Evolutionary conservation across 805 yeast species (phyloP).

Genomic region (Candida odintsovae): DNA sequence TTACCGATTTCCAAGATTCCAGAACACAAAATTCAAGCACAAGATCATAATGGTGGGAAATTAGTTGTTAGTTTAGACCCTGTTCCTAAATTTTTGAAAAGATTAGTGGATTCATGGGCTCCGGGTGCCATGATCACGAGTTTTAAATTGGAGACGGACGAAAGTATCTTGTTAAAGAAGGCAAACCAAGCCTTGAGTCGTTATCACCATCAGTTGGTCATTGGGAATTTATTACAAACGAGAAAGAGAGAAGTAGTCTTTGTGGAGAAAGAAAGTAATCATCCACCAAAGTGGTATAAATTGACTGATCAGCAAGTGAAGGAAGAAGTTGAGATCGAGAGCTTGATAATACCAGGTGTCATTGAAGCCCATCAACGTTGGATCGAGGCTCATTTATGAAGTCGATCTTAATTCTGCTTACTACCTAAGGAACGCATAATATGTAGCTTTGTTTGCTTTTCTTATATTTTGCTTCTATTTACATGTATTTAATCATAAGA

Average conservation of each 20-base stretch:
- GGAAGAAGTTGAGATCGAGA: slow-evolving; percentile 61
- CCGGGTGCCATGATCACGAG: slow-evolving; percentile 92
- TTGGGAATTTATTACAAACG: slow-evolving; percentile 87
- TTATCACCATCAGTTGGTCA: slow-evolving; percentile 89
- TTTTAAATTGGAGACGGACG: slow-evolving; percentile 90
- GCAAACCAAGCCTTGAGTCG: slow-evolving; percentile 74
- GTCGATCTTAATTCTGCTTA: background rate
- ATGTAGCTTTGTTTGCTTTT: no score
- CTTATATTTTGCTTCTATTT: background rate
- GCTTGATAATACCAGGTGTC: slow-evolving; percentile 73
- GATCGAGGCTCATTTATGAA: slow-evolving; percentile 33
- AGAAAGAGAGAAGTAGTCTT: slow-evolving; percentile 86
- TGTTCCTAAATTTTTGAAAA: slow-evolving; percentile 87
- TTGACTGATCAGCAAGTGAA: slow-evolving; percentile 37
- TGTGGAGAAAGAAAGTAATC: slow-evolving; percentile 45
- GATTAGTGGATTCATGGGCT: slow-evolving; percentile 92
- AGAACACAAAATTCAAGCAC: slow-evolving; percentile 91
- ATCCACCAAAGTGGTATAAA: slow-evolving; percentile 41
- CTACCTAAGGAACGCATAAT: background rate
- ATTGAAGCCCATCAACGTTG: slow-evolving; percentile 56
- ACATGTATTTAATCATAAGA: slow-evolving; percentile 31
- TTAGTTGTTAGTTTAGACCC: slow-evolving; percentile 85
- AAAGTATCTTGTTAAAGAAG: slow-evolving; percentile 60
- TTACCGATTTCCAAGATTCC: slow-evolving; percentile 81
- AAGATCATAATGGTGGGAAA: slow-evolving; percentile 58